Conservation (phyloP, 2,329 filamentous ascomycete species). For the Aspergillus jensenii region DNA sequence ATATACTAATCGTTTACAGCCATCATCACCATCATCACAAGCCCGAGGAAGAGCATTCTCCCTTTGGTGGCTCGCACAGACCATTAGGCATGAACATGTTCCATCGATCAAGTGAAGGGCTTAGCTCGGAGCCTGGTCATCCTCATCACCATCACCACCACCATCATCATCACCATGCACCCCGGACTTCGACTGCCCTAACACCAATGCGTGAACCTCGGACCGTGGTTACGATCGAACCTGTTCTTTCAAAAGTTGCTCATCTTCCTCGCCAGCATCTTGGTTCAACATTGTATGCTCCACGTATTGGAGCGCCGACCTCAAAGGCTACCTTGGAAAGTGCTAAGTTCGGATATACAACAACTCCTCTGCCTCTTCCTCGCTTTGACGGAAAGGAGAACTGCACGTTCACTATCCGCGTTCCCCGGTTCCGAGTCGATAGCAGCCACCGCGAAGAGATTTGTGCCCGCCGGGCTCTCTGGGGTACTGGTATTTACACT, state of each 20-base stretch:
- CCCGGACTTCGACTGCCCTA: constrained; percentile 25
- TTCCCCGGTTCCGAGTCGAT: constrained; percentile 75
- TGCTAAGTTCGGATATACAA: constrained; percentile 58
- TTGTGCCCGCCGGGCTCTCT: constrained; percentile 74
- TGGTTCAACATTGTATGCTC: constrained; percentile 79
- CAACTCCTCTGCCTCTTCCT: constrained; percentile 70
- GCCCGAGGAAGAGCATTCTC: constrained; percentile 47
- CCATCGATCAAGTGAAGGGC: constrained; percentile 29
- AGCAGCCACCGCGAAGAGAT: constrained; percentile 75
- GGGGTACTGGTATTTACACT: constrained; percentile 93
- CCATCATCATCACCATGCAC: constrained; percentile 29
- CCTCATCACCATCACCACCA: constrained; percentile 47
- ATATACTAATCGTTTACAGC: constrained; percentile 26
- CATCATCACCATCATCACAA: constrained; percentile 58
- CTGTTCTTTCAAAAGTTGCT: constrained; percentile 70
- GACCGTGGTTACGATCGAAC: constrained; percentile 66
- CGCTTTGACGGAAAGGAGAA: constrained; percentile 78
- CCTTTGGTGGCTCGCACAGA: constrained; percentile 24
- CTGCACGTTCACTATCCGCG: constrained; percentile 84
- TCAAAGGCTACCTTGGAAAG: constrained; percentile 43
- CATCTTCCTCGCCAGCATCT: constrained; percentile 74
- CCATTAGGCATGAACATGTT: constrained; percentile 27
- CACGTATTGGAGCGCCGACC: constrained; percentile 56
- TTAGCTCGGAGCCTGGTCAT: constrained; percentile 20
- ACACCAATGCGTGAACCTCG: constrained; percentile 57